Percentiles rank a stretch among this genome's conserved stretches.
Evolutionary conservation across 192 early-diverging fungal genomes (phyloP).

Genomic region (Backusella liffmaniae): DNA sequence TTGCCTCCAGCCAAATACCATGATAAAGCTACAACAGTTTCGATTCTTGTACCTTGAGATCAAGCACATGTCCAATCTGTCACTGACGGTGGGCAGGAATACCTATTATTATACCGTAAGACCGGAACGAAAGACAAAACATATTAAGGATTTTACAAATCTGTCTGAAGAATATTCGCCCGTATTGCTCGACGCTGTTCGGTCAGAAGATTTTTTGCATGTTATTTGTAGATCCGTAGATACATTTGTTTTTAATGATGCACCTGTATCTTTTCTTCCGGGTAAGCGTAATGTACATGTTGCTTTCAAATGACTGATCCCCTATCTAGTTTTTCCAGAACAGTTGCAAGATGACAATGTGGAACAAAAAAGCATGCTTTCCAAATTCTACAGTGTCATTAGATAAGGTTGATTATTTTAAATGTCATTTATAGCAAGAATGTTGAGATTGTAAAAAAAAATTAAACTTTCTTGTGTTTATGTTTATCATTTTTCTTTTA

Average conservation of each 20-base stretch:
- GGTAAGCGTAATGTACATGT: neutral
- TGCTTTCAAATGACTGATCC: too few species aligned
- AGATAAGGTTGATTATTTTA: neutral
- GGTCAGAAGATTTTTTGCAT: neutral
- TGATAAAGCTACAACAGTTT: neutral
- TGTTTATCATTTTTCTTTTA: too few species aligned
- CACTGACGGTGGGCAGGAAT: neutral
- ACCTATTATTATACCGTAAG: neutral
- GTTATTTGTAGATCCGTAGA: neutral
- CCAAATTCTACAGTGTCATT: neutral
- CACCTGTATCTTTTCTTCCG: neutral
- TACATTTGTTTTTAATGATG: neutral
- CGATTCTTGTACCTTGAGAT: neutral
- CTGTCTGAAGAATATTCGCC: neutral
- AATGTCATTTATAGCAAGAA: too few species aligned
- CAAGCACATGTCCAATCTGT: neutral
- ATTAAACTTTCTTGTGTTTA: too few species aligned
- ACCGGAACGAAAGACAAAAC: neutral
- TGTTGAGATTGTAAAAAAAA: too few species aligned
- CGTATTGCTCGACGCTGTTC: neutral
- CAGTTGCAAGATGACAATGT: neutral
- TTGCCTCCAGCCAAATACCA: neutral
- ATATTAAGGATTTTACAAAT: neutral
- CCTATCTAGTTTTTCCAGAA: neutral
- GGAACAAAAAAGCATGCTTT: neutral